phyloP scores from a whole-genome alignment of 495 filamentous ascomycete species.

The Aspergillus egyptiacus region DNA sequence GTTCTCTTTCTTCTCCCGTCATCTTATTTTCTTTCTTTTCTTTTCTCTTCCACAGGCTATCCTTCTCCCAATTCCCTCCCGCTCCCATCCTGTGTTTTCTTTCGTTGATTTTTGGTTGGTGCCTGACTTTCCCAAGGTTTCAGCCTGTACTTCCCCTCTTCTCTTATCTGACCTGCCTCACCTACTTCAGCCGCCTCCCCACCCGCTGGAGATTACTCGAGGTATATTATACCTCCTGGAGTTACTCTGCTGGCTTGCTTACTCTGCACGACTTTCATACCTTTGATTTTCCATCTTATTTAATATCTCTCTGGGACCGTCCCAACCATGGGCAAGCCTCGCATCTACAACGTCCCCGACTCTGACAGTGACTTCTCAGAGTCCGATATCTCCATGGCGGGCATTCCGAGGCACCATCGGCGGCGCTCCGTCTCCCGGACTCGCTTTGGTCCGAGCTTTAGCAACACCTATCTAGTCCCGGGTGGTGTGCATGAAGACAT shows the following conservation, averaged over 20 bases:
- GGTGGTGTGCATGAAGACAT: slow-evolving; percentile 15
- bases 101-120: slow-evolving; percentile 7
- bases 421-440: slow-evolving; percentile 37
- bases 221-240: neutral
- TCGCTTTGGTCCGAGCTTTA: slow-evolving; percentile 22
- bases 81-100: neutral
- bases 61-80: no score
- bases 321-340: slow-evolving; percentile 9
- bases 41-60: no score
- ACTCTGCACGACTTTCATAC: slow-evolving; percentile 5
- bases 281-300: neutral
- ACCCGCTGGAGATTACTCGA: neutral
- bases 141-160: slow-evolving; percentile 1
- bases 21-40: slow-evolving; percentile 11
- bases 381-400: slow-evolving; percentile 35
- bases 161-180: neutral
- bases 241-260: slow-evolving; percentile 1
- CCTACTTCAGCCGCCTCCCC: neutral
- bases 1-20: slow-evolving; percentile 10
- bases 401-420: slow-evolving; percentile 15
- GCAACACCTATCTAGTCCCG: slow-evolving; percentile 22
- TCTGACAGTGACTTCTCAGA: slow-evolving; percentile 39
- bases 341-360: slow-evolving; percentile 18
- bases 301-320: neutral
- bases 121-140: slow-evolving; percentile 5